These are phyloP conservation scores for Aphanomyces invadans DNA, from an alignment of 352 stramenopile species.

Conservation along the genomic window DNA sequence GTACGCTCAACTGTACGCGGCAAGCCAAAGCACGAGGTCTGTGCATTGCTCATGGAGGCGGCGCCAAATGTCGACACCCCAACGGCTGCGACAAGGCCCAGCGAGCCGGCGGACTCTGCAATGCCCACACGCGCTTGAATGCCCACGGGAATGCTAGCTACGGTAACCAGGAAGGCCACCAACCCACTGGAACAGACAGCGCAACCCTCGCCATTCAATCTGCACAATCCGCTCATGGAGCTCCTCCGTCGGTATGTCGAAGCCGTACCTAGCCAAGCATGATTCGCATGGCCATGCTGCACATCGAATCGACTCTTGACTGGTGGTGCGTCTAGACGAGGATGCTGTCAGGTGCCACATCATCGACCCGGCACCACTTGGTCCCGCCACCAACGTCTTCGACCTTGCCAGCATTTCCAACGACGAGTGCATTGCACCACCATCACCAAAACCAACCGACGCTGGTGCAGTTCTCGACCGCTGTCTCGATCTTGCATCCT, in stretches of 20 bases:
- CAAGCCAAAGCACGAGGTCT: slow-evolving; percentile 57
- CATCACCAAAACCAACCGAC: too few relatives aligned
- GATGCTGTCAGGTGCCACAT: too few relatives aligned
- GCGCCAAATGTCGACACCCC: slow-evolving; percentile 71
- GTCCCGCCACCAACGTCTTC: not conserved
- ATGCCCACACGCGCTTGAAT: slow-evolving; percentile 51
- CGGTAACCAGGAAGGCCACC: not conserved
- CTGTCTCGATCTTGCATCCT: slow-evolving; percentile 20
- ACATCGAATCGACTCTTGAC: too few relatives aligned
- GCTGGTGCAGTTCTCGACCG: slow-evolving; percentile 23
- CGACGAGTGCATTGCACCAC: not conserved
- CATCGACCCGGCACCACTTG: not conserved
- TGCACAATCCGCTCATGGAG: too few relatives aligned
- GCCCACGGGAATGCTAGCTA: slow-evolving; percentile 3
- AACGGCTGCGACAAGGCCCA: slow-evolving; percentile 57
- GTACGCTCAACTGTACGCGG: slow-evolving; percentile 4
- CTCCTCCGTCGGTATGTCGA: too few relatives aligned
- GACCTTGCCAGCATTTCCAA: slow-evolving; percentile 13
- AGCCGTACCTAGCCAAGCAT: too few relatives aligned
- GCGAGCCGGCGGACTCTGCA: slow-evolving; percentile 50
- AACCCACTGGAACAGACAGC: not conserved
- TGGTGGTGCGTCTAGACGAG: too few relatives aligned
- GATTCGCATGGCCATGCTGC: too few relatives aligned
- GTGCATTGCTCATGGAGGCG: slow-evolving; percentile 79
- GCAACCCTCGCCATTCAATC: too few relatives aligned